A percentile compares a stretch with the other conserved stretches of the same genome.
Evolutionary conservation across 2,329 filamentous ascomycete genomes (phyloP).

Genomic region (Escovopsis sp.): DNA sequence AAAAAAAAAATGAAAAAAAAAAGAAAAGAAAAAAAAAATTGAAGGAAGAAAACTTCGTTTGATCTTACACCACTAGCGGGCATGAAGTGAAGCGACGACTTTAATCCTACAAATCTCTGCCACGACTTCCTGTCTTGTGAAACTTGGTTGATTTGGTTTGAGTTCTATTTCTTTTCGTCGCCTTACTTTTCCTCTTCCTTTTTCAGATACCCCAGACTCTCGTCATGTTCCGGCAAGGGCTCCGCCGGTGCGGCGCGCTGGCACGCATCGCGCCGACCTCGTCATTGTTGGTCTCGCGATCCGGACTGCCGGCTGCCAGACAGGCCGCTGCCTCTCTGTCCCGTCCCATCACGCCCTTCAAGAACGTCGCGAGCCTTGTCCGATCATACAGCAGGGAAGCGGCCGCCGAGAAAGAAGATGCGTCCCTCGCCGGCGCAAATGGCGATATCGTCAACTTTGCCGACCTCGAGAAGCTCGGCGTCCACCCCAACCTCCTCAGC

Average conservation of each 20-base stretch:
- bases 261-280: constrained; percentile 18
- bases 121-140: too few relatives aligned
- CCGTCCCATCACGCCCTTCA: constrained; percentile 8
- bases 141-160: neutral
- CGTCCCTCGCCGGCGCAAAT: neutral
- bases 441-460: constrained; percentile 25
- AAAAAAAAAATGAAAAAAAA: neutral
- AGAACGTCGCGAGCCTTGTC: constrained; percentile 11
- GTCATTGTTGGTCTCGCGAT: constrained; percentile 16
- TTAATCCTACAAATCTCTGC: too few relatives aligned
- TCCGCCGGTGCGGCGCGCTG: constrained; percentile 25
- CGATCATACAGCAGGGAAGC: constrained; percentile 28
- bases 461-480: constrained; percentile 30
- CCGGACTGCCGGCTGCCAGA: constrained; percentile 12
- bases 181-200: neutral
- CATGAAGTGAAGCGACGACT: too few relatives aligned
- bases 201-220: neutral
- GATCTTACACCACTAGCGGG: too few relatives aligned
- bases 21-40: neutral
- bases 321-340: constrained; percentile 9
- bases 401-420: constrained; percentile 12
- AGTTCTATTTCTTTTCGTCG: neutral
- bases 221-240: constrained; percentile 22
- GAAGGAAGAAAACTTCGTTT: too few relatives aligned
- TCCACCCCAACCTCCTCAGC: constrained; percentile 50